A percentile compares a stretch with the other conserved stretches of the same genome.
Evolutionary conservation across 1,139 yeast species (phyloP).

Genomic region (Yamadazyma blattariae): DNA sequence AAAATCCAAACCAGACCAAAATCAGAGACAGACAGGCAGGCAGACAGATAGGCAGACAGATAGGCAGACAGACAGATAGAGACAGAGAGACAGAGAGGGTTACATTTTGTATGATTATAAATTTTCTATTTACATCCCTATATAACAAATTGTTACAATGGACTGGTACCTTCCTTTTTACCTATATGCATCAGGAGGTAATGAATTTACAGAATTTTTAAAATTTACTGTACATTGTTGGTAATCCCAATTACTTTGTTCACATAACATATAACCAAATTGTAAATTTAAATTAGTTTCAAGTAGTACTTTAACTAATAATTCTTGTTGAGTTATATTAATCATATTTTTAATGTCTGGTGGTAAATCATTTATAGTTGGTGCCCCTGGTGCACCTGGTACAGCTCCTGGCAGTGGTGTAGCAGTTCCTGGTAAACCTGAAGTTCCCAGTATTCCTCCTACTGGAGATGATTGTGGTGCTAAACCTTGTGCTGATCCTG

Average conservation of each 20-base stretch:
- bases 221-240: constrained; percentile 70
- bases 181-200: constrained; percentile 43
- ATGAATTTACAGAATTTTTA: constrained; percentile 52
- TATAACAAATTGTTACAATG: no score
- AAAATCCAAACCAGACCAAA: no score
- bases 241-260: constrained; percentile 86
- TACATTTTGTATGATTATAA: no score
- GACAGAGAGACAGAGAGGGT: no score
- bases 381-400: constrained; percentile 21
- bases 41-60: no score
- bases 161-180: no score
- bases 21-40: no score
- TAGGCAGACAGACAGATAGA: no score
- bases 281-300: constrained; percentile 78
- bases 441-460: constrained; percentile 21
- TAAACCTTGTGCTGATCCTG: constrained; percentile 21
- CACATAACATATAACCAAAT: constrained; percentile 80
- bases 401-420: constrained; percentile 19
- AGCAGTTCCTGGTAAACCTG: constrained; percentile 8
- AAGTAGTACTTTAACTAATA: constrained; percentile 60
- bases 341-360: constrained; percentile 54
- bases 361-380: constrained; percentile 32
- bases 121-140: no score
- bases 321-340: constrained; percentile 58
- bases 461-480: constrained; percentile 9